Evolutionary conservation across 2,329 filamentous ascomycete genomes (phyloP), one percentile per base, ranked within the genome.

Genomic region (Fusarium sp.): DNA sequence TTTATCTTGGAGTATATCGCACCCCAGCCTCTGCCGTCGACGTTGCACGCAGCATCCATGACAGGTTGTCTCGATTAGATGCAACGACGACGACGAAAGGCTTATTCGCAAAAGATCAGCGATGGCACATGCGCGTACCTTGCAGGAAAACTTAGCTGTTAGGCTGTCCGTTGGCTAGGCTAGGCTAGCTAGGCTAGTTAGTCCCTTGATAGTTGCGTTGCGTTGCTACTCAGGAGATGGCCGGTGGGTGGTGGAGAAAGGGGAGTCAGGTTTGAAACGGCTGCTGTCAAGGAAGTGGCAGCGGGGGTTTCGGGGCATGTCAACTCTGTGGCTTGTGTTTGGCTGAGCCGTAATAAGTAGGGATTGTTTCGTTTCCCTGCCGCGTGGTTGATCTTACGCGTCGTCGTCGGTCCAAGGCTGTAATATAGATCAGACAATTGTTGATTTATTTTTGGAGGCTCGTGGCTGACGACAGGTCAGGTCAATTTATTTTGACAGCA

Each of bases 221-320:
- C n/a, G n/a, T n/a, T n/a, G n/a, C 19, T 19, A 19, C 19, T 19
- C 19, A 19, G 19, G 19, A 19, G 15, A 38, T 32, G 5, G 36
- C 22, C 36, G 46, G 35, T 47, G 35, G 58, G 43, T 22, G 44
- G 61, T 61, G 61, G 56, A 61, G 36, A 65, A 47, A 61, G 26
- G 39, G 36, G 32, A 46, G 26, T 25, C 22, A 26, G 6, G 54
- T 46, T 50, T 62, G 61, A 64, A 64, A 64, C 61, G 11, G 29
- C 41, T 42, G 35, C 48, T 53, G 51, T 61, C 43, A 42, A 52
- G 47, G 61, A 58, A 41, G 12, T 53, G 24, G 9, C 15, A 35
- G 49, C 38, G 61, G 61, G 34, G 41, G 45, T 26, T 46, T 19
- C 22, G 28, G 12, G 28, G 36, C 22, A 51, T 51, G 48, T 44